Evolutionary conservation across 169 alveolate species (phyloP).

Genomic region (Babesia ovata): DNA sequence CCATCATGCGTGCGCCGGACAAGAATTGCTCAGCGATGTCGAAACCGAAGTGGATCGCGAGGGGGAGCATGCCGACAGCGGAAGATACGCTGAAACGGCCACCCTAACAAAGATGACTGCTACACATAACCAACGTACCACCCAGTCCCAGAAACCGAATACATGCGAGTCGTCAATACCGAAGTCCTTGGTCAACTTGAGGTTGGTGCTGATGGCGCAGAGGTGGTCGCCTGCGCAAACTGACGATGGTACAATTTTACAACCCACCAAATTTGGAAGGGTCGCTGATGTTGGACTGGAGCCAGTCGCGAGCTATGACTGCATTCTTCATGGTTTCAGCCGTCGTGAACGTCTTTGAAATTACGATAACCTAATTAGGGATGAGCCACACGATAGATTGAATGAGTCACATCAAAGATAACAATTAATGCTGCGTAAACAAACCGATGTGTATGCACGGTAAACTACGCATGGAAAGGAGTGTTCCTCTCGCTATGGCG

Average conservation of each 20-base stretch:
- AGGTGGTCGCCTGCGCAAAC: constrained; percentile 82
- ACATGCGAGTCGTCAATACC: constrained; percentile 93
- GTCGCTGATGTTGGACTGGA: constrained; percentile 77
- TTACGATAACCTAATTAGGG: constrained; percentile 82
- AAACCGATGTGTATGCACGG: no score
- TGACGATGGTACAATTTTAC: neutral
- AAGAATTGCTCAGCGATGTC: constrained; percentile 85
- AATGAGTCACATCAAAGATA: neutral
- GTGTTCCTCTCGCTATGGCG: no score
- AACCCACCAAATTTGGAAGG: constrained; percentile 55
- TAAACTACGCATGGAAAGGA: no score
- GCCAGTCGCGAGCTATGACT: constrained; percentile 88
- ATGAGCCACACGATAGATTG: neutral
- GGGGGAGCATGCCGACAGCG: constrained; percentile 98
- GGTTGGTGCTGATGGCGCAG: constrained; percentile 93
- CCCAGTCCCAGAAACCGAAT: constrained; percentile 99
- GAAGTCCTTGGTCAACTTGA: constrained; percentile 89
- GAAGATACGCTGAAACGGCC: constrained; percentile 97
- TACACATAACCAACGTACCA: constrained; percentile 62
- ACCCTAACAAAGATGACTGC: constrained; percentile 73
- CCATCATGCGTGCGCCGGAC: constrained; percentile 87
- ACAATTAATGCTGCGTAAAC: neutral
- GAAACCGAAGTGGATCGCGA: constrained; percentile 90
- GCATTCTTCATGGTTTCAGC: constrained; percentile 99
- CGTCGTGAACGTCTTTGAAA: constrained; percentile 99